Conservation (phyloP, 2,329 filamentous ascomycete species). For the Ceratocystis destructans region DNA sequence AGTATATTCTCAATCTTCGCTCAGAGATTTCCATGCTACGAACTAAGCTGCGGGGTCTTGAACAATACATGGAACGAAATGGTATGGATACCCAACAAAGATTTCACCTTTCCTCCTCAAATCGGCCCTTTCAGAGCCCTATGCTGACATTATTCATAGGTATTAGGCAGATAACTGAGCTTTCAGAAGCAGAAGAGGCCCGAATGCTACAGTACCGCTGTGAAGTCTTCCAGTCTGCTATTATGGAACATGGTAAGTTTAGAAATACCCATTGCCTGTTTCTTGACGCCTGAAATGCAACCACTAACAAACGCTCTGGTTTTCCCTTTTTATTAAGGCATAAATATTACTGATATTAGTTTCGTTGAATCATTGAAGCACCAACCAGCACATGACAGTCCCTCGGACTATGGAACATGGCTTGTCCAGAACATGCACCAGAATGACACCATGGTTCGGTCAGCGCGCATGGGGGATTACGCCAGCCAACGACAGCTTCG, state of each 20-base stretch:
- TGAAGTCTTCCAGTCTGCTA: conserved; percentile 42
- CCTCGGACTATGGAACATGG: conserved; percentile 11
- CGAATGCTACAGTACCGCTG: conserved; percentile 43
- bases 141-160: not conserved
- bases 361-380: conserved; percentile 30
- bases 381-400: conserved; percentile 26
- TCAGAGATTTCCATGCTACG: conserved; percentile 42
- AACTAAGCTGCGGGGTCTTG: conserved; percentile 39
- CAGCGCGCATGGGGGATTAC: conserved; percentile 16
- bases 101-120: conserved; percentile 25
- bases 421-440: conserved; percentile 12
- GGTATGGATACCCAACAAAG: conserved; percentile 28
- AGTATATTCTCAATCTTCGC: conserved; percentile 18
- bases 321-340: conserved; percentile 25
- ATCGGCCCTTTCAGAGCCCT: not conserved
- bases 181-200: conserved; percentile 45
- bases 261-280: not conserved
- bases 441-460: conserved; percentile 11
- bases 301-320: not conserved
- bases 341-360: conserved; percentile 31
- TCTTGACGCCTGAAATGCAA: not conserved
- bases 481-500: conserved; percentile 19
- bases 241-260: conserved; percentile 35
- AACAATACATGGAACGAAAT: conserved; percentile 35
- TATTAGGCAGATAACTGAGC: conserved; percentile 27